Evolutionary conservation across 2,329 filamentous ascomycete species (phyloP).

Genomic region (Fusarium robinianum): DNA sequence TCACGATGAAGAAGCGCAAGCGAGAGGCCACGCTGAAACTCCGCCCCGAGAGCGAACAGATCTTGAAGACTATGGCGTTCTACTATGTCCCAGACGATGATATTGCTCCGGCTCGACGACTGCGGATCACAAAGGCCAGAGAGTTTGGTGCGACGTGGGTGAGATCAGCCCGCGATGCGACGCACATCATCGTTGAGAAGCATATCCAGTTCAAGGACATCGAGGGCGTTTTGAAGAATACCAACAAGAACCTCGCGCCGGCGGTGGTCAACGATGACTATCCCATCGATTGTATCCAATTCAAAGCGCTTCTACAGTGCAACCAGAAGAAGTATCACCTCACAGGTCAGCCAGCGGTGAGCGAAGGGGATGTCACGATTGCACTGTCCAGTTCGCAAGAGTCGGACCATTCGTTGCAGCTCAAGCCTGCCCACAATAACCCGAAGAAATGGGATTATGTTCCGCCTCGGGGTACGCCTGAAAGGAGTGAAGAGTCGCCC

Average conservation of each 20-base stretch:
- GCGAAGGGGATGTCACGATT: slow-evolving; percentile 1
- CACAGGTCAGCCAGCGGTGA: slow-evolving; percentile 48
- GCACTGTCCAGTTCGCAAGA: slow-evolving; percentile 19
- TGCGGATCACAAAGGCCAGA: slow-evolving; percentile 74
- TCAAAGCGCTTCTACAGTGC: slow-evolving; percentile 61
- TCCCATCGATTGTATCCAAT: slow-evolving; percentile 68
- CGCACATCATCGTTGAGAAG: slow-evolving; percentile 81
- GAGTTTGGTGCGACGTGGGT: slow-evolving; percentile 78
- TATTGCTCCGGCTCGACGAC: slow-evolving; percentile 65
- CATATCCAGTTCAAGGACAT: slow-evolving; percentile 67
- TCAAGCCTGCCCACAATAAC: slow-evolving; percentile 53
- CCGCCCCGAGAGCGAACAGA: slow-evolving; percentile 56
- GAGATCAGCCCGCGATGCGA: slow-evolving; percentile 62
- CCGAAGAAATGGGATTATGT: slow-evolving; percentile 46
- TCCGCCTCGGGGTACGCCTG: slow-evolving; percentile 45
- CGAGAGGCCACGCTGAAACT: slow-evolving; percentile 46
- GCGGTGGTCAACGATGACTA: slow-evolving; percentile 70
- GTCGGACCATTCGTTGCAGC: slow-evolving; percentile 47
- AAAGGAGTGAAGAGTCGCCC: slow-evolving; percentile 41
- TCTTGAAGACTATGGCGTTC: slow-evolving; percentile 66
- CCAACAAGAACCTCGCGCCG: slow-evolving; percentile 33
- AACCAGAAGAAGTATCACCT: slow-evolving; percentile 63
- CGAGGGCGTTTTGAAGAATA: slow-evolving; percentile 48
- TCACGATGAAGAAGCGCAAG: slow-evolving; percentile 52
- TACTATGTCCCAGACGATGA: slow-evolving; percentile 85